Evolutionary conservation across 441 rosid genomes (phyloP), one percentile per base, ranked within the genome.

Genomic region (Gossypium armourianum): DNA sequence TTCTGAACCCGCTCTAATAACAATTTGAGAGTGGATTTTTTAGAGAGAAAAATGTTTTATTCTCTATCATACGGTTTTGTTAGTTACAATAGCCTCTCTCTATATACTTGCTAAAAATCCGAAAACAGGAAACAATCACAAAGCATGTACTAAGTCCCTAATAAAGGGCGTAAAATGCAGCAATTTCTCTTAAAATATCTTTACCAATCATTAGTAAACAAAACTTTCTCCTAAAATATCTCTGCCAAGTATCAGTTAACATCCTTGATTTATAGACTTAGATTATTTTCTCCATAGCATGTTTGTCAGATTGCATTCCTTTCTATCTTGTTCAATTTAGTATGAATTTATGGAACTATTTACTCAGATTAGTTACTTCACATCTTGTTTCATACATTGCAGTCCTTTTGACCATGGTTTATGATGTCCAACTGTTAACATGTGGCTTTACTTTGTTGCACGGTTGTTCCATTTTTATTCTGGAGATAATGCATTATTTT

Each of bases 341-440:
- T 32, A 17, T 17, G 50, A 62, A 15, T 12, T 16, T 62, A 8
- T 58, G 67, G 50, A 20, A 17, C 9, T 17, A 50, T 2, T 36
- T 47, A 21, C 57, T 49, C 8, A 23, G 40, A 15, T 66, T 15
- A 50, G 43, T 49, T 49, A 24, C 26, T 66, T 13, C 7, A 8
- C 40, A 65, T 65, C 43, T 3, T 23, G 43, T 49, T 65, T 50
- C 8, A 66, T 15, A 10, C 50, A 24, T 15, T 15, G 23, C 21
- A 50, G 13, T 24, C 20, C 70, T 19, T 47, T 24, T 66, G 70
- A 50, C 47, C 9, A 20, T 66, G 58, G 17, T 36, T 36, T 64
- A n/a, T 64, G 4, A 64, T 64, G 69, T 32, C 69, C 1, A 7
- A 21, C 23, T 64, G 50, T 62, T 29, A n/a, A 57, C 47, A 66